These are phyloP conservation scores for Yarrowia yakushimensis DNA, from an alignment of 805 yeast genomes.

Conservation along the genomic window DNA sequence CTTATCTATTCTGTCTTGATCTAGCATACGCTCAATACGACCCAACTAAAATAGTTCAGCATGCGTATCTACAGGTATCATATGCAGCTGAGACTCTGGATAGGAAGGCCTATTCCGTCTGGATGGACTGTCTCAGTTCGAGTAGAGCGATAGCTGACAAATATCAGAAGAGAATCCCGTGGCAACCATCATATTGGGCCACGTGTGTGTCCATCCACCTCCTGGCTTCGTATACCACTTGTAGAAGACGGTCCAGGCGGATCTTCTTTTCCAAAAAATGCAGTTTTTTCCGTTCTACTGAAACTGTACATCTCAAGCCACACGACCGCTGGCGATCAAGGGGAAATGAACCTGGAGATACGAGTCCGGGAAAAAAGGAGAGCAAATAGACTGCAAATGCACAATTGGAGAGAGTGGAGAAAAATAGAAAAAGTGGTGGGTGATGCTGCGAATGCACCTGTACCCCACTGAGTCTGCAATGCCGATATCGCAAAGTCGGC, in stretches of 20 bases:
- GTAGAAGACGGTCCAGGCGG: neutral
- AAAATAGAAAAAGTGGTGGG: neutral
- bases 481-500: neutral
- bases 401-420: too few relatives aligned
- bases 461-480: neutral
- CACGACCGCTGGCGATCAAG: slow-evolving; percentile 15
- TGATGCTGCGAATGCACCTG: neutral
- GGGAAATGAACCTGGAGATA: slow-evolving; percentile 19
- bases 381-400: too few relatives aligned
- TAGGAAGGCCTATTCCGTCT: too few relatives aligned
- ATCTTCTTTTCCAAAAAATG: neutral
- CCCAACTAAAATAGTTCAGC: neutral
- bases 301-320: neutral
- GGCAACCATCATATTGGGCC: too few relatives aligned
- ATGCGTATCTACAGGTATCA: too few relatives aligned
- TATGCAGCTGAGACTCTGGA: too few relatives aligned
- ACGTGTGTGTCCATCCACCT: neutral
- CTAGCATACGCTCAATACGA: neutral
- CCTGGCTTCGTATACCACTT: neutral
- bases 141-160: too few relatives aligned
- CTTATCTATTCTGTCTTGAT: neutral
- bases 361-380: slow-evolving; percentile 7
- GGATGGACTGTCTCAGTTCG: too few relatives aligned
- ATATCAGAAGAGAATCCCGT: too few relatives aligned
- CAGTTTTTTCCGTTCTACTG: neutral